Evolutionary conservation across 805 yeast genomes (phyloP).

Genomic region (Metschnikowia similis): DNA sequence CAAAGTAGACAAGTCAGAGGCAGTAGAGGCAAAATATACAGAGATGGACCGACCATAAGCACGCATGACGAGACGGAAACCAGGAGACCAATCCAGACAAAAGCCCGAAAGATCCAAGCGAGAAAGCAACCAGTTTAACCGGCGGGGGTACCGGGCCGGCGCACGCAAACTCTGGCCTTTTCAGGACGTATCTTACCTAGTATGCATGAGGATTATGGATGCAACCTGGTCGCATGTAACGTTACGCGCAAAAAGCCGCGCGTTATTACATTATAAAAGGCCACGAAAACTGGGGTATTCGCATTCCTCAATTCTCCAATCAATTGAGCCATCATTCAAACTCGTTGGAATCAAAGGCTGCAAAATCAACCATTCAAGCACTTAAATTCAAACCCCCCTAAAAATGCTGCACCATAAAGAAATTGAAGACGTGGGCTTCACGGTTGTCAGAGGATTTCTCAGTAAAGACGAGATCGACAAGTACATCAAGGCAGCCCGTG

Average conservation of each 20-base stretch:
- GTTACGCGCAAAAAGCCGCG: background rate
- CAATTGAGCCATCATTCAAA: too few relatives aligned
- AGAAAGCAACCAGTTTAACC: too few relatives aligned
- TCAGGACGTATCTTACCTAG: background rate
- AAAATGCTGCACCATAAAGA: slow-evolving; percentile 27
- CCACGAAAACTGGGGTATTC: background rate
- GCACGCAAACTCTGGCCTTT: too few relatives aligned
- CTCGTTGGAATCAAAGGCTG: too few relatives aligned
- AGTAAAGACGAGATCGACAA: slow-evolving; percentile 35
- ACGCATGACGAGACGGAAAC: too few relatives aligned
- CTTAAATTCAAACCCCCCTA: background rate
- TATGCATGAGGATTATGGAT: background rate
- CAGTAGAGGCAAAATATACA: too few relatives aligned
- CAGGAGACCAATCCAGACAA: too few relatives aligned
- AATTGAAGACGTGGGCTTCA: slow-evolving; percentile 34
- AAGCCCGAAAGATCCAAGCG: too few relatives aligned
- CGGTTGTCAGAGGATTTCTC: slow-evolving; percentile 38
- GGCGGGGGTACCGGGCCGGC: too few relatives aligned
- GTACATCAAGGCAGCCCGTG: slow-evolving; percentile 34
- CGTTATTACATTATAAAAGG: background rate
- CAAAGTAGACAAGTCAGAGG: too few relatives aligned
- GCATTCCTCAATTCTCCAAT: too few relatives aligned
- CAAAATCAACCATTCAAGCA: background rate
- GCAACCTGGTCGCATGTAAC: slow-evolving; percentile 1
- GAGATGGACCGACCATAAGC: too few relatives aligned